Base-by-base conservation (phyloP, 1,284 basidiomycete species). In the Wallemia mellicola region DNA sequence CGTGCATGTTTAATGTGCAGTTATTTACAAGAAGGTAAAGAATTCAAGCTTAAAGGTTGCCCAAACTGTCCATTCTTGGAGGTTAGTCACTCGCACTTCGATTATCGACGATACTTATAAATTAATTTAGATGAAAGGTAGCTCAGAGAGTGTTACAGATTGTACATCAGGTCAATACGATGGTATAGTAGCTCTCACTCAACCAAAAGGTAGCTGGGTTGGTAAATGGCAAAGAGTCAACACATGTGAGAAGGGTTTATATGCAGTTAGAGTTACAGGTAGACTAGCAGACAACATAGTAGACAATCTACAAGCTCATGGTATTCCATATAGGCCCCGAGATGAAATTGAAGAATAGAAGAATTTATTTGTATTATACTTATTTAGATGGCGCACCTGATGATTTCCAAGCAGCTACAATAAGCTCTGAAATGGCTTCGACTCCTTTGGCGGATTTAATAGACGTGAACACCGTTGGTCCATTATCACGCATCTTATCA, bases 401-500 rank as follows among this genome's bases (percentile, higher is more conserved):
- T 7, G 77, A 75, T 66, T 77, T 77, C 84, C 91, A 92, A 7
- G 88, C 88, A 11, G 81, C 81, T 27, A 94, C 71, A 62, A 96
- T 79, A 32, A 95, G 75, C 57, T 82, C 79, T 2, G 83, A 77
- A 2, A 95, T 78, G 61, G 86, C 85, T 57, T 86, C 78, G 1
- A 96, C 80, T 0, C 19, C 38, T 48, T n/a, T 61, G 79, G 79
- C 27, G 75, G 86, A 74, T 67, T 84, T 82, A 59, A 98, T 79
- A 62, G 84, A 85, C 0, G 86, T 79, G 70, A 98, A 98, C 24
- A 95, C 69, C 0, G 92, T 96, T 1, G 92, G 92, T 0, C 92
- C 92, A 60, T 83, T 79, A 59, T 92, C 92, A 27, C 92, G 78
- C 86, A 98, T 96, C 62, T 81, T 72, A 65, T 82, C 87, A 1